Base-by-base conservation (phyloP, 2,329 filamentous ascomycete species). In the Hypoxylon sp. region DNA sequence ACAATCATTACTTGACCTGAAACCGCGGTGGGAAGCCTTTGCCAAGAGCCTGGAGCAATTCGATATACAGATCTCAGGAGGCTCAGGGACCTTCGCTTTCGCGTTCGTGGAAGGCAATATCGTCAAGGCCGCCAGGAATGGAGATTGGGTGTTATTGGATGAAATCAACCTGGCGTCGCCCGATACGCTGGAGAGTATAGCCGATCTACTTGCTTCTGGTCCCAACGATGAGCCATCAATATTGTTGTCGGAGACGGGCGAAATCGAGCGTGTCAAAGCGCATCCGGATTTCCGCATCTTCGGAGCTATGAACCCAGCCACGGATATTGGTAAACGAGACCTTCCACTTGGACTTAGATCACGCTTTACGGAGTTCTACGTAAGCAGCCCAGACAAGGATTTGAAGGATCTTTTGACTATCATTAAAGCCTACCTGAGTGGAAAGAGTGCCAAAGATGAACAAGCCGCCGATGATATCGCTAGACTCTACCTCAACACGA, bases 231-330 rank as follows among this genome's bases (percentile, higher is more conserved):
- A 85, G 0, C 95, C 95, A 1, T 98, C 93, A 0, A 90, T 99
- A 49, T 82, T 99, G 3, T 86, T 99, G 6, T 94, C 94, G 0
- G 96, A 99, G 81, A 96, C 94, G 41, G 96, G 96, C 38, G 94
- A 96, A 73, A 93, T 97, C 46, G 93, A 98, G 79, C 89, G 94
- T 70, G 90, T 99, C 36, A 86, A 90, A 67, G 96, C 94, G 0
- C 95, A 99, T 79, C 91, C 93, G 0, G 90, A 97, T 70, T 99
- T 99, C 79, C 90, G 96, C 41, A 92, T 99, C 13, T 99, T 99
- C 76, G 97, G 93, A 56, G 96, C 97, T 28, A 99, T 99, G 96
- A 99, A 99, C 76, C 96, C 96, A 30, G 96, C 96, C 4, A 99
- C 96, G 2, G 96, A 99, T 82, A 90, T 98, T 61, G 96, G 97